Conservation (phyloP, 352 stramenopile species). For the Phytopythium aichiense region DNA sequence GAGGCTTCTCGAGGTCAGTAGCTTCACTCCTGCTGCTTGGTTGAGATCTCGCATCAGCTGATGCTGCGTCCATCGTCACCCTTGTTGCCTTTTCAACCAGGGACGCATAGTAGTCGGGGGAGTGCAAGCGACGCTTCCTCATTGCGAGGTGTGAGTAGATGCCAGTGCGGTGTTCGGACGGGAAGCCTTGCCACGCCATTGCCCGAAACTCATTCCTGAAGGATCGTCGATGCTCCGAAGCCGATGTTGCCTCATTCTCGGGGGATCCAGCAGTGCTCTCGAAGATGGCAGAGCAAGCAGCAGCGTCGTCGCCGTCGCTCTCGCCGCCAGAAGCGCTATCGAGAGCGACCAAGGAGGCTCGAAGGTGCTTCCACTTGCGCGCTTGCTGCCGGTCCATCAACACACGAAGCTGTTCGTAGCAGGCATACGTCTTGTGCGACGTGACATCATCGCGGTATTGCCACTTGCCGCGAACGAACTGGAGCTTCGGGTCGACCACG, state of each 20-base stretch:
- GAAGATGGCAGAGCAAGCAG: not conserved
- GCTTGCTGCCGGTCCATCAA: constrained; percentile 39
- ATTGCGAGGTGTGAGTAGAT: constrained; percentile 49
- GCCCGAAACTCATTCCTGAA: constrained; percentile 9
- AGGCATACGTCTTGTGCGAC: constrained; percentile 21
- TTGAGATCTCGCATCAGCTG: not conserved
- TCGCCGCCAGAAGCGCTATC: not conserved
- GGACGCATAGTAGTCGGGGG: constrained; percentile 30
- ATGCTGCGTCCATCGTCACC: not conserved
- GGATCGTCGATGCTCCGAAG: not conserved
- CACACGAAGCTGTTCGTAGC: constrained; percentile 43
- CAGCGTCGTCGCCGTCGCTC: not conserved
- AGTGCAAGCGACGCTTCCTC: constrained; percentile 13
- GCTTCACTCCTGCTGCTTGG: constrained; percentile 2
- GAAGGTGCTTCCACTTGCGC: constrained; percentile 23
- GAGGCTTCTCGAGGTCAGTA: not conserved
- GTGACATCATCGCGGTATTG: constrained; percentile 1
- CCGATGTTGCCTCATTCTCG: not conserved
- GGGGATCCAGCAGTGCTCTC: not conserved
- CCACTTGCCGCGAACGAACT: constrained; percentile 22
- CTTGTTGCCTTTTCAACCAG: not conserved
- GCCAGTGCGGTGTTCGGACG: constrained; percentile 26
- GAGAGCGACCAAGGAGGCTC: not conserved
- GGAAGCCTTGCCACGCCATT: constrained; percentile 52
- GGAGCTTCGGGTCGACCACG: constrained; percentile 32